These are phyloP conservation scores for Podaxis rugospora DNA, from an alignment of 768 basidiomycete genomes.

Conservation along the genomic window DNA sequence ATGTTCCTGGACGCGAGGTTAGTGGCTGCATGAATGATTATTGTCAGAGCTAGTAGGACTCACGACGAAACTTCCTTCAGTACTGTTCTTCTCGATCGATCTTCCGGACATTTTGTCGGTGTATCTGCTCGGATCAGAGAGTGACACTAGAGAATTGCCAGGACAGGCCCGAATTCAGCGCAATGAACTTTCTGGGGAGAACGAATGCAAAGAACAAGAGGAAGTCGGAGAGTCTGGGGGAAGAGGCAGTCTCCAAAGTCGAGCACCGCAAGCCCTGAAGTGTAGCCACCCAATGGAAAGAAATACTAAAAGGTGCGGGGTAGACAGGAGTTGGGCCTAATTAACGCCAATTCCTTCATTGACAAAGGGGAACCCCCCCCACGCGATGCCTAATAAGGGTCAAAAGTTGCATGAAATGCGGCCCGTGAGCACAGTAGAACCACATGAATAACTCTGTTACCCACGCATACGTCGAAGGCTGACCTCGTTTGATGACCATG, in stretches of 20 bases:
- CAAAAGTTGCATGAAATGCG: conserved; percentile 2
- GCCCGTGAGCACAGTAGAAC: background rate
- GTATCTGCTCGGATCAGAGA: background rate
- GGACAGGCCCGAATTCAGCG: background rate
- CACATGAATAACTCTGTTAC: background rate
- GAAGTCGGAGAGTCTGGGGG: background rate
- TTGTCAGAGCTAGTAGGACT: background rate
- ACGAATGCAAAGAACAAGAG: background rate
- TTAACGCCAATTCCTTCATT: background rate
- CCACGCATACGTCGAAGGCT: background rate
- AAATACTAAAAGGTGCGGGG: background rate
- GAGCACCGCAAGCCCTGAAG: background rate
- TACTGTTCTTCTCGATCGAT: conserved; percentile 2
- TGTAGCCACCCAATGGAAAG: background rate
- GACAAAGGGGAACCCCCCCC: background rate
- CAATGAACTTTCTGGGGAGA: background rate
- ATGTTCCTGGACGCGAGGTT: conserved; percentile 9
- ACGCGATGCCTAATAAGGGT: background rate
- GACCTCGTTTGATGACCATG: background rate
- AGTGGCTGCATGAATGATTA: background rate
- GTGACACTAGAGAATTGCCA: background rate
- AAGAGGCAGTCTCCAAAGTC: background rate
- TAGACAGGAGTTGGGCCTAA: background rate
- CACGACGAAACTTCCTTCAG: background rate
- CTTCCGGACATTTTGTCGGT: conserved; percentile 4